Evolutionary conservation across 164 flowering plant species (phyloP), one percentile per base, ranked within the genome.

Genomic region (Annona squamosa): DNA sequence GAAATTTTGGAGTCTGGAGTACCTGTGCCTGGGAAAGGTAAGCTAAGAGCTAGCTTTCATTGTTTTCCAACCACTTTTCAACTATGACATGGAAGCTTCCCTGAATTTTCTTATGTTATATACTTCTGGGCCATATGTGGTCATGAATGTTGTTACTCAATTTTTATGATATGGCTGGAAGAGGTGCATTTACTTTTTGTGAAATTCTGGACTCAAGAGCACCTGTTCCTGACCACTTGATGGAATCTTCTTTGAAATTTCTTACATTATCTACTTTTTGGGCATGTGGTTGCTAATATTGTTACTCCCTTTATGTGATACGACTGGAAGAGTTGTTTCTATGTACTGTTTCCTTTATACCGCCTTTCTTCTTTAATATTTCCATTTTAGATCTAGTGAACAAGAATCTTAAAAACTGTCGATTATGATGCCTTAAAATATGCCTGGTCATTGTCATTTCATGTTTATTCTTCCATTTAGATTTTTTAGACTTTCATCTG

Each of bases 21-120:
- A 26, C 78, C 82, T 77, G 18, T 65, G 68, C n/a, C 73, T 61
- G 48, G 69, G 67, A 86, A 81, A 84, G 97, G 97, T 90, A 83
- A 73, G 75, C 41, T 61, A 18, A 26, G 37, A 26, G 37, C 37
- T 26, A 66, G 47, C 46, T 5, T 5, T 41, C 26, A 48, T 48
- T 19, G 59, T 10, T 7, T 52, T 10, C 59, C 59, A 52, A 9
- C 10, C 13, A 10, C 10, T 10, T 10, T 2, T 52, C 9, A 52
- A 52, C 13, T 2, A 52, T 52, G 13, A 10, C 59, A 52, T 9
- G 59, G 13, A 52, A 52, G 6, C 59, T 52, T 26, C 37, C 37
- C 59, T 12, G 9, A 52, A 16, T 6, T 52, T 52, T 52, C 59
- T 3, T 9, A 2, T 16, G 13, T 6, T 16, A 52, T 16, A 52